Percentiles rank a stretch among this genome's conserved stretches.
Conservation (phyloP, 2,329 filamentous ascomycete species). For the Ilyonectria robusta region DNA sequence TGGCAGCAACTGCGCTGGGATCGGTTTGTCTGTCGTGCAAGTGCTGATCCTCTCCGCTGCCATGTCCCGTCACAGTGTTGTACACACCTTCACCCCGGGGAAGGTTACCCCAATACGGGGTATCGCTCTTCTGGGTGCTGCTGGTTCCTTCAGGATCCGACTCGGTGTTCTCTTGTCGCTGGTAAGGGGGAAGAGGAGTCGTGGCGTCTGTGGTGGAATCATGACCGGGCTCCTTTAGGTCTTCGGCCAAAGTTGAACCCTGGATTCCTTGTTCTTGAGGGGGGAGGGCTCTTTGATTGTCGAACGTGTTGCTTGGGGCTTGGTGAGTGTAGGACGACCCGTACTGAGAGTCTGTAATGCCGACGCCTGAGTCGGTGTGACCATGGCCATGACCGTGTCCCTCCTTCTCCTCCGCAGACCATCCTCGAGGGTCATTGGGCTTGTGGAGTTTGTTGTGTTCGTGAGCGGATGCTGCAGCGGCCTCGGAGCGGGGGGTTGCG, state of each 20-base stretch:
- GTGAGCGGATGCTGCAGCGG: conserved; percentile 22
- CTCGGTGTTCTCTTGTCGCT: neutral
- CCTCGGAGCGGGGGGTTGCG: conserved; percentile 2
- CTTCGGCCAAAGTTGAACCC: no score
- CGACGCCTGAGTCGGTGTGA: conserved; percentile 35
- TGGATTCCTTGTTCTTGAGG: no score
- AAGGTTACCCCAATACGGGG: conserved; percentile 41
- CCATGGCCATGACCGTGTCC: conserved; percentile 27
- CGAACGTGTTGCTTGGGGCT: no score
- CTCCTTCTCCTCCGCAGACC: conserved; percentile 18
- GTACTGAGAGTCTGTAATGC: conserved; percentile 20
- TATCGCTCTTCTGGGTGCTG: conserved; percentile 7
- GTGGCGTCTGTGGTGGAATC: no score
- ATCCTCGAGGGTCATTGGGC: conserved; percentile 36
- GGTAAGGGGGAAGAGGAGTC: no score
- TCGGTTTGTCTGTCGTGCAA: neutral
- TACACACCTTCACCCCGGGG: conserved; percentile 22
- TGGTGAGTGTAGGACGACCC: no score
- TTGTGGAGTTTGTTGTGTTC: conserved; percentile 44
- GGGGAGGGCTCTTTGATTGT: no score
- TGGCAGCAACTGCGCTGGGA: no score
- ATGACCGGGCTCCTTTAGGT: no score
- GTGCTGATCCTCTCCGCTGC: conserved; percentile 30
- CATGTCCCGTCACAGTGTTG: conserved; percentile 30
- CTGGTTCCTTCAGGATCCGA: no score